Base-by-base conservation (phyloP, 2,329 filamentous ascomycete species). In the Penicillium paneum region DNA sequence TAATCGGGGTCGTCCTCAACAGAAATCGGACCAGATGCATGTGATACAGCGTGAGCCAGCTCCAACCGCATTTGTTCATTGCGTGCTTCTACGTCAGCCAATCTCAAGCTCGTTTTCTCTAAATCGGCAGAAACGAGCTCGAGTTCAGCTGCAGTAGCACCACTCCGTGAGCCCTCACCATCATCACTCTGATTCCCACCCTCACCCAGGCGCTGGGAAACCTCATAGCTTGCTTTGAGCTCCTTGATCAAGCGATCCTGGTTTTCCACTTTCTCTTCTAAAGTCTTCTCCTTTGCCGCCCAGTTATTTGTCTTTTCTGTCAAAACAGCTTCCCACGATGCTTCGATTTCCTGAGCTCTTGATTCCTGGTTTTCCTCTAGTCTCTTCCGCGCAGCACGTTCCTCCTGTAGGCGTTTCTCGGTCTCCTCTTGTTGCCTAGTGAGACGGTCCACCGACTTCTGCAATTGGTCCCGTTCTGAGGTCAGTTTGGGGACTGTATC, bases 291-390 rank as follows among this genome's bases (percentile, higher is more conserved):
- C 70, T 96, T 97, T 8, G 93, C 87, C 50, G 89, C 86, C 94
- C 94, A 99, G 69, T 99, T 99, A 71, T 93, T 91, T 66, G 90
- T 88, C 76, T 96, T 97, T 79, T 99, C 94, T 53, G 89, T 86
- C 47, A 99, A 73, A 5, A 97, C 92, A 24, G 90, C 91, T 12
- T 84, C 83, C 93, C 94, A 99, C 3, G 91, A 94, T 13, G 84
- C 78, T 74, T 97, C 91, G 2, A 97, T 87, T 61, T 96, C 92
- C 74, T 92, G 95, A 55, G 95, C 88, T 69, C 87, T 90, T 54
- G 74, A 78, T 65, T 96, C 91, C 28, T 94, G 81, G 13, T 81
- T 86, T 32, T 87, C 86, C 66, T 97, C 91, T 10, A 95, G 77
- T 57, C 87, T 83, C 70, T 87, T 88, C 54, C 91, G 82, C 21